Evolutionary conservation across 2,329 filamentous ascomycete species (phyloP).

Genomic region (Cladophialophora chaetospira): DNA sequence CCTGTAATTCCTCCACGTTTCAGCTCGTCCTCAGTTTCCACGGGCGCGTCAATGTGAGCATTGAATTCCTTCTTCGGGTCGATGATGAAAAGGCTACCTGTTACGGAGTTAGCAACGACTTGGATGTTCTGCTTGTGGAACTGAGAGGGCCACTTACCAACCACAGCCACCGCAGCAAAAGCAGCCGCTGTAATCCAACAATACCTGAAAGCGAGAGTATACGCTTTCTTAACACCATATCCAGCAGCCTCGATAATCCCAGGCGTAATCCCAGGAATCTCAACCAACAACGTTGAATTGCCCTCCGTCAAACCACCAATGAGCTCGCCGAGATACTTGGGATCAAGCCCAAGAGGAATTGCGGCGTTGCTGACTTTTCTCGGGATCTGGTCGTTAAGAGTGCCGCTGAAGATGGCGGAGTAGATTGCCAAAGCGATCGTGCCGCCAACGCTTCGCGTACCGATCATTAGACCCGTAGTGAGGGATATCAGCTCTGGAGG

Average conservation of each 20-base stretch:
- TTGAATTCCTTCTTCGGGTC: slow-evolving; percentile 17
- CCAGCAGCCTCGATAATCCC: slow-evolving; percentile 15
- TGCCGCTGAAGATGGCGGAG: slow-evolving; percentile 17
- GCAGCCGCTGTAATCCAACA: slow-evolving; percentile 21
- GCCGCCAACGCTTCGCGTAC: slow-evolving; percentile 12
- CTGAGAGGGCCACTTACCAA: too few relatives aligned
- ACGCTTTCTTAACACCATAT: slow-evolving; percentile 10
- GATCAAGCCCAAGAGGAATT: slow-evolving; percentile 14
- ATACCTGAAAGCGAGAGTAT: slow-evolving; percentile 7
- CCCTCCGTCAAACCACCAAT: slow-evolving; percentile 8
- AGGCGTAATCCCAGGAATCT: slow-evolving; percentile 17
- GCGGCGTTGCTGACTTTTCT: slow-evolving; percentile 6
- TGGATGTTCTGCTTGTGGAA: too few relatives aligned
- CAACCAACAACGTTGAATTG: neutral
- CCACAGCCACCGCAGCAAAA: slow-evolving; percentile 9
- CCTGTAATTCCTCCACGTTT: neutral
- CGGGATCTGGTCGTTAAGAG: slow-evolving; percentile 2
- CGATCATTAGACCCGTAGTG: slow-evolving; percentile 13
- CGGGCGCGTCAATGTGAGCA: slow-evolving; percentile 18
- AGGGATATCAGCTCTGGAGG: slow-evolving; percentile 21
- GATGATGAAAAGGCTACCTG: slow-evolving; percentile 13
- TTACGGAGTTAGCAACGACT: neutral
- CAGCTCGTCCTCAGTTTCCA: neutral
- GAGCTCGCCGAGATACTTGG: slow-evolving; percentile 1
- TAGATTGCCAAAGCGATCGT: slow-evolving; percentile 16